Evolutionary conservation across 352 stramenopile genomes (phyloP), one percentile per base, ranked within the genome.

Genomic region (Phytophthora pisi): DNA sequence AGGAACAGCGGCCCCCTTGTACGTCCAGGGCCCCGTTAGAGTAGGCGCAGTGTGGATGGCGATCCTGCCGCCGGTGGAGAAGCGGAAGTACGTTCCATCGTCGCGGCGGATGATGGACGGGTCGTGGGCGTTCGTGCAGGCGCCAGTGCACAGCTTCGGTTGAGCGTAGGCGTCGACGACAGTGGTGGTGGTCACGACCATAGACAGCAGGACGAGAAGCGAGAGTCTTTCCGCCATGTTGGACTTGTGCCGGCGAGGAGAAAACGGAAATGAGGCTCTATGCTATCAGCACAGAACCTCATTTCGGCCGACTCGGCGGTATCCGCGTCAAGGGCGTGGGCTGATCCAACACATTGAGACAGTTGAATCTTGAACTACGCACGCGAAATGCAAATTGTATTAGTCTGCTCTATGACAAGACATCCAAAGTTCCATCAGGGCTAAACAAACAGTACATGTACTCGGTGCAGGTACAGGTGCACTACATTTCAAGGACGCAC

Each of bases 1-100:
- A 0, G 74, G 77, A 11, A 85, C 51, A 26, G 68, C 74, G 26
- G 77, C 68, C 1, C 77, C 74, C 50, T 77, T 57, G 53, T 77
- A 84, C 34, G 57, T 66, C 77, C 77, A 84, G 18, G 77, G 74
- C 0, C 77, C 77, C 4, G 64, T 70, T 26, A 84, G 66, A 3
- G 68, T 53, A 11, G 74, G 77, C 0, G 73, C 77, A 3, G 67
- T 78, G 59, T 84, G 77, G 42, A 84, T 62, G 16, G 77, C 58
- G 23, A 84, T 70, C 53, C 74, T 79, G 60, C 61, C 64, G 26
- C 74, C 72, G 5, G 72, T 84, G 34, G 69, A 79, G 64, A 84
- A 84, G 38, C 73, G 73, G 50, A 71, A 84, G 67, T 85, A 85
- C 51, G 74, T 85, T 50, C 77, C 77, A 18, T 81, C 60, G 46